A percentile compares a stretch with the other conserved stretches of the same genome.
These are phyloP conservation scores for Neofusicoccum ribis DNA, from an alignment of 2,329 filamentous ascomycete genomes.

Conservation along the genomic window DNA sequence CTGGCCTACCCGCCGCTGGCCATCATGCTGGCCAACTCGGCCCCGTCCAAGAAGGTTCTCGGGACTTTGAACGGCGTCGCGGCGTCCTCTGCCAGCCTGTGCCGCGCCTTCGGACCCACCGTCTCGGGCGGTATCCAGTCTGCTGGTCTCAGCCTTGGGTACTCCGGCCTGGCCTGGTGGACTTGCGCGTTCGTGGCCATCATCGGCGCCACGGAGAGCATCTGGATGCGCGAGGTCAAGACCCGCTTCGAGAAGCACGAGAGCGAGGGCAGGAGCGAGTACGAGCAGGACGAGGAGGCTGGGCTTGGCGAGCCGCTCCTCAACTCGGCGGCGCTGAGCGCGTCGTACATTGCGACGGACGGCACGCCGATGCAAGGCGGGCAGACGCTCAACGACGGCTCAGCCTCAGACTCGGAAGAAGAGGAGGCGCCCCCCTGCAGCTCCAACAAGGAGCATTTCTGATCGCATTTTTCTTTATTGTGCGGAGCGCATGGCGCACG, in stretches of 20 bases:
- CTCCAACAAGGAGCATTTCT: conserved; percentile 13
- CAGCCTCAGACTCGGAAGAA: conserved; percentile 3
- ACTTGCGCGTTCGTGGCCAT: conserved; percentile 75
- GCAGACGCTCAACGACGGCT: conserved; percentile 13
- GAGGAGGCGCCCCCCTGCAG: background rate
- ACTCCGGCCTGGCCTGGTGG: conserved; percentile 94
- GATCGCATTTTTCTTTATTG: conserved; percentile 8
- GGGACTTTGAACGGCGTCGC: conserved; percentile 92
- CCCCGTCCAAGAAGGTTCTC: conserved; percentile 78
- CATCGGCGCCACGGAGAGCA: conserved; percentile 71
- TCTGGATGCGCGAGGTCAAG: conserved; percentile 70
- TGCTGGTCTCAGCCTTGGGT: conserved; percentile 74
- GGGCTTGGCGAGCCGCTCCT: conserved; percentile 28
- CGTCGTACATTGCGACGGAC: conserved; percentile 10
- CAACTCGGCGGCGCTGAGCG: conserved; percentile 18
- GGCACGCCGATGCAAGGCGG: conserved; percentile 14
- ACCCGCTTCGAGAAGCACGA: conserved; percentile 28
- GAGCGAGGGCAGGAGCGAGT: conserved; percentile 23
- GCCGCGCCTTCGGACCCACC: conserved; percentile 83
- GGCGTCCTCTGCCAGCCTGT: conserved; percentile 85
- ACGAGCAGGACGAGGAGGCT: conserved; percentile 32
- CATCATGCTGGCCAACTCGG: conserved; percentile 85
- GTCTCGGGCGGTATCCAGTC: conserved; percentile 84
- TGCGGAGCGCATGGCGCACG: background rate
- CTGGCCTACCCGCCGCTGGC: conserved; percentile 88